These are phyloP conservation scores for Tilletia horrida DNA, from an alignment of 1,284 basidiomycete species.

Conservation along the genomic window DNA sequence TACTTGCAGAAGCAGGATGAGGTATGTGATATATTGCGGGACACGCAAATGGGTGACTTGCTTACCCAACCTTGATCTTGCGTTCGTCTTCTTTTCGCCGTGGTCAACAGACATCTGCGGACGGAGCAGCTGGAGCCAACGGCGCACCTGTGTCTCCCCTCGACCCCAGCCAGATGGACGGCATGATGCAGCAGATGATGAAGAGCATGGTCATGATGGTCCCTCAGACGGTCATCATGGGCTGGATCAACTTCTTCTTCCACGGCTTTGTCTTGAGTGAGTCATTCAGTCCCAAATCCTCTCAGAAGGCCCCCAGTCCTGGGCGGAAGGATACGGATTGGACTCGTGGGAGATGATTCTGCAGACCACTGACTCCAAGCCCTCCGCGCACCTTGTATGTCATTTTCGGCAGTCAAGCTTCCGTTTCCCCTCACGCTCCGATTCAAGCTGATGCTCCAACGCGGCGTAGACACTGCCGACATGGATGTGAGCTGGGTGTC, in stretches of 20 bases:
- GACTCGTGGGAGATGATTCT: too few species aligned
- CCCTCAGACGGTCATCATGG: slow-evolving; percentile 87
- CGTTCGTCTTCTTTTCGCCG: too few species aligned
- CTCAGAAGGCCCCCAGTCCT: neutral
- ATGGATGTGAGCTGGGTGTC: slow-evolving; percentile 99
- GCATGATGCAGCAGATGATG: slow-evolving; percentile 98
- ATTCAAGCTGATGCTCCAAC: slow-evolving; percentile 98
- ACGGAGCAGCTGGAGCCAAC: too few species aligned
- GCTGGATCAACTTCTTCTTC: slow-evolving; percentile 99
- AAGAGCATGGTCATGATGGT: slow-evolving; percentile 79
- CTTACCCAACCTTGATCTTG: neutral
- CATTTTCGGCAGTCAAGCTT: slow-evolving; percentile 66
- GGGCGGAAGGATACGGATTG: too few species aligned
- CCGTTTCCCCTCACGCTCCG: slow-evolving; percentile 95
- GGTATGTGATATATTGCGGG: slow-evolving; percentile 17
- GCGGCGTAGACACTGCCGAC: slow-evolving; percentile 90
- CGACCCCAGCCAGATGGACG: slow-evolving; percentile 90
- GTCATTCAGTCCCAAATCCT: slow-evolving; percentile 19
- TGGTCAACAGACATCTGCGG: too few species aligned
- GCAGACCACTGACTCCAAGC: too few species aligned
- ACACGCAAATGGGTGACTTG: neutral
- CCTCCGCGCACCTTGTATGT: neutral
- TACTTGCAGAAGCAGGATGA: slow-evolving; percentile 42
- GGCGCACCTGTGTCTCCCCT: slow-evolving; percentile 63
- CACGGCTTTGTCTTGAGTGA: slow-evolving; percentile 93